Conservation (phyloP, 352 stramenopile species). For the Pythium insidiosum region DNA sequence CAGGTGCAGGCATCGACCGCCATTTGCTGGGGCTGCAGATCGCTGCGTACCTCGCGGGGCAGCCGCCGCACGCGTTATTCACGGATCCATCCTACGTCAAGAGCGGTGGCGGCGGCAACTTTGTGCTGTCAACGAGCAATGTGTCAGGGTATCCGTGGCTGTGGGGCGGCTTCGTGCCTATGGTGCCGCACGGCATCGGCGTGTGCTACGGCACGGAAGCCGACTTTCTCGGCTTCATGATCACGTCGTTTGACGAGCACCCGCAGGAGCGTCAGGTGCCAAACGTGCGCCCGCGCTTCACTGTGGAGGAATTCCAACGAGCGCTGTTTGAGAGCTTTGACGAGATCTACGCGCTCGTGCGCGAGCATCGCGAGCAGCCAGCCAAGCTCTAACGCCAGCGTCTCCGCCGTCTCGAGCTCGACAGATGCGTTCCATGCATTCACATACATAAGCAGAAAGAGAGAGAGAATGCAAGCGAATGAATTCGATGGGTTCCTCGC, state of each 20-base stretch:
- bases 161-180: slow-evolving; percentile 91
- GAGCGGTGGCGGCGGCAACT: slow-evolving; percentile 80
- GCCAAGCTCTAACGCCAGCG: slow-evolving; percentile 17
- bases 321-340: slow-evolving; percentile 48
- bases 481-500: too few relatives aligned
- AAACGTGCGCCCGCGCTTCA: slow-evolving; percentile 19
- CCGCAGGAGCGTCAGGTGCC: slow-evolving; percentile 10
- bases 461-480: too few relatives aligned
- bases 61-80: slow-evolving; percentile 68
- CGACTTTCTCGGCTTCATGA: slow-evolving; percentile 88
- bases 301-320: slow-evolving; percentile 30
- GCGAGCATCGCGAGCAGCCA: slow-evolving; percentile 2
- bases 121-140: slow-evolving; percentile 93
- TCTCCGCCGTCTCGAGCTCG: too few relatives aligned
- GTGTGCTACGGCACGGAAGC: slow-evolving; percentile 91
- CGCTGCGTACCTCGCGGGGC: slow-evolving; percentile 63
- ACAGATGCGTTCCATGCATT: too few relatives aligned
- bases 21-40: slow-evolving; percentile 92
- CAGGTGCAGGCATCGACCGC: slow-evolving; percentile 77
- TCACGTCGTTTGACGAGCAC: slow-evolving; percentile 76
- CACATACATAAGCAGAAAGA: too few relatives aligned
- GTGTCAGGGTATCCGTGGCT: slow-evolving; percentile 93
- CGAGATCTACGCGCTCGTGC: slow-evolving; percentile 39
- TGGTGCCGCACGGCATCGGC: slow-evolving; percentile 87
- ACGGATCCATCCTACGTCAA: slow-evolving; percentile 75